These are phyloP conservation scores for Diaporthe citrichinensis DNA, from an alignment of 2,329 filamentous ascomycete genomes.

Conservation along the genomic window DNA sequence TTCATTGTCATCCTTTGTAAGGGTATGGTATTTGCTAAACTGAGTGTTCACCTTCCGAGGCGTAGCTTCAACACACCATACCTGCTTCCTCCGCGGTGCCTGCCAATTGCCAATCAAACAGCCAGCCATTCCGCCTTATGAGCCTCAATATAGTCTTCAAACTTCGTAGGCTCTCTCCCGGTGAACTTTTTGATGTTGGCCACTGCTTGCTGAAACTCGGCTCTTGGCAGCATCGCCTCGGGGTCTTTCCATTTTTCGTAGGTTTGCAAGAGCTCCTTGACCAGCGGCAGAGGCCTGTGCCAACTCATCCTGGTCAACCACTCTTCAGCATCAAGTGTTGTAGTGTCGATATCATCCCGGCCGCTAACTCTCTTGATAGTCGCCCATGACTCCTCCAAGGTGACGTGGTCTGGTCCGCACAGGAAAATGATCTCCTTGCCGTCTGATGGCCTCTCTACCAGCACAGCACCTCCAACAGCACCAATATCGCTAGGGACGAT, in stretches of 20 bases:
- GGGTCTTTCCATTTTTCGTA: neutral
- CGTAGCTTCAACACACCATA: neutral
- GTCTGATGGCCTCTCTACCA: constrained; percentile 51
- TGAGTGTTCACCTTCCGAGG: neutral
- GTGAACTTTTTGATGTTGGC: constrained; percentile 38
- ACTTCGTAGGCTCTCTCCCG: constrained; percentile 29
- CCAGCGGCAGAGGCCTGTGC: neutral
- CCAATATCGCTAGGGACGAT: constrained; percentile 62
- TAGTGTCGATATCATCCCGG: constrained; percentile 45
- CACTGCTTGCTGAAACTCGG: neutral
- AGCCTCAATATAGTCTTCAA: constrained; percentile 37
- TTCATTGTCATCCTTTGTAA: neutral
- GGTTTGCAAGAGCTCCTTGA: neutral
- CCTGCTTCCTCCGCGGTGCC: no score
- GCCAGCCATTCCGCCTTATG: constrained; percentile 39
- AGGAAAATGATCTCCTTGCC: constrained; percentile 52
- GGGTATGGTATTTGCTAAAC: neutral
- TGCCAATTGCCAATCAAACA: neutral
- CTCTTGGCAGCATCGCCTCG: neutral
- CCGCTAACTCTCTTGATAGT: constrained; percentile 51
- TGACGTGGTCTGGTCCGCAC: constrained; percentile 53
- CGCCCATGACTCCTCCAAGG: constrained; percentile 48
- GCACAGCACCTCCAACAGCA: constrained; percentile 55
- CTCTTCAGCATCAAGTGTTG: constrained; percentile 26
- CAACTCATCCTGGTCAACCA: neutral